These are phyloP conservation scores for Rhazya stricta DNA, from an alignment of 257 asterid species.

Conservation along the genomic window DNA sequence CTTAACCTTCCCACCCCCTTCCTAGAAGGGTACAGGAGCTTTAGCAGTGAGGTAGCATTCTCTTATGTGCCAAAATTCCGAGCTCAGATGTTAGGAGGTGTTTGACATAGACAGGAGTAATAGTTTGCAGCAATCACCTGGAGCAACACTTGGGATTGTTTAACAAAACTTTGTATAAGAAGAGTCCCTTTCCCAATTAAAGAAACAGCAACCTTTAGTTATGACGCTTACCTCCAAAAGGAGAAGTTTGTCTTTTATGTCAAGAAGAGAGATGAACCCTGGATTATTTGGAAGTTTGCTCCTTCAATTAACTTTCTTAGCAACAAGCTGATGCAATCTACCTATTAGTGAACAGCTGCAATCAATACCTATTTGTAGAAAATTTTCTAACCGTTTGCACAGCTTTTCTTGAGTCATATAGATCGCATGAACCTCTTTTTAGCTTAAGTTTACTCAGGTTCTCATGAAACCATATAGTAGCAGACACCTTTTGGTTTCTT, in stretches of 20 bases:
- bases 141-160: neutral
- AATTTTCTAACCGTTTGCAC: neutral
- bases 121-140: neutral
- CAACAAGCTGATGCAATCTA: neutral
- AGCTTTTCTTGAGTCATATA: neutral
- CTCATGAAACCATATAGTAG: neutral
- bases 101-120: neutral
- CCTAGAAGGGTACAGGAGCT: too few species aligned
- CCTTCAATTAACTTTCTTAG: neutral
- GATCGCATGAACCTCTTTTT: neutral
- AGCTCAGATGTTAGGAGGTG: neutral
- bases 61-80: neutral
- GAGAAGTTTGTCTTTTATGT: neutral
- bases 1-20: too few species aligned
- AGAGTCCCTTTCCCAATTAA: neutral
- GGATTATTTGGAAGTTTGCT: neutral
- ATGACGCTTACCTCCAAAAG: neutral
- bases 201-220: neutral
- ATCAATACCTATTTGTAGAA: neutral
- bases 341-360: neutral
- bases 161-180: neutral
- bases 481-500: neutral
- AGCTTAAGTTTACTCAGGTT: neutral
- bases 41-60: neutral
- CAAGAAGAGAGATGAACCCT: neutral